Base-by-base conservation (phyloP, 805 yeast species). In the Candida sphagnicola region DNA sequence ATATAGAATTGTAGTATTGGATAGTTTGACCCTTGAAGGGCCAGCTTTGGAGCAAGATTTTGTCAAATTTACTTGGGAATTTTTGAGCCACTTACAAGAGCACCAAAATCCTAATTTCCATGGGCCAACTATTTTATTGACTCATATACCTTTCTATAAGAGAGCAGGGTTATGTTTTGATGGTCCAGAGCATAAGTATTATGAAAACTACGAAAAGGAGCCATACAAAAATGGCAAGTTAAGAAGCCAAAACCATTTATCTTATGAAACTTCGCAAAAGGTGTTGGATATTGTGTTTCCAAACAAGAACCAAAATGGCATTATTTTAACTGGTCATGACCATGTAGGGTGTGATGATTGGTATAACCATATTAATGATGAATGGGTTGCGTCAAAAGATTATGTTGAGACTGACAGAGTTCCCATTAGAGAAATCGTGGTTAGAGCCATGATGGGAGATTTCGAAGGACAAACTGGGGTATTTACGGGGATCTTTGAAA, bases 361-460 rank as follows among this genome's bases (percentile, higher is more conserved):
- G 58, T 87, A 85, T 57, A 77, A 75, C 54, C 49, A 46, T 31
- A 44, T 46, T 1, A 53, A 55, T 14, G 70, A 69, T 4, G 61
- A 65, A 13, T 85, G 95, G 95, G 69, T 59, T 4, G 85, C 89
- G 0, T 57, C 76, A 0, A 78, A 76, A 45, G 51, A 56, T 3
- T 55, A 57, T 29, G 48, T 47, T 1, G 34, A 40, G 10, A 31
- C 34, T 1, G 45, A 43, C 6, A 50, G 61, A 30, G 51, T 56
- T n/a, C 65, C 71, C 13, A 62, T 88, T 11, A 70, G 79, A 40
- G 98, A 91, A 60, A 67, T 85, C 40, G 91, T 95, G 0, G 96
- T 93, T 16, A 70, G 90, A 41, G 79, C 96, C 13, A 85, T 91
- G 80, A 93, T 93, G 98, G 99, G 99, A 13, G 96, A 93, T 54